Base-by-base conservation (phyloP, 1,284 basidiomycete genomes). In the Leccinum subrobustum region DNA sequence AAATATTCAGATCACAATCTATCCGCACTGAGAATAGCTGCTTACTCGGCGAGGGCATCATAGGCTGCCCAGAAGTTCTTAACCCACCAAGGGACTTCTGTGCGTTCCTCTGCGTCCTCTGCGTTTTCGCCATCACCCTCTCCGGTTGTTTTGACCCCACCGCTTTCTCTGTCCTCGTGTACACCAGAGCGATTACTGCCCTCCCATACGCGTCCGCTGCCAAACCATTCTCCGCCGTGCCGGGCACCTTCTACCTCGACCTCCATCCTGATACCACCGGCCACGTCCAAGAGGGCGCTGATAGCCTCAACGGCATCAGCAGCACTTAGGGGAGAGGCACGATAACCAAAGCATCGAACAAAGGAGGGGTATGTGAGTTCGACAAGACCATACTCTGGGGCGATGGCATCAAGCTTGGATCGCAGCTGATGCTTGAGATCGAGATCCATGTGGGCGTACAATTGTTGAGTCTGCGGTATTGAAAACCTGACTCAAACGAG, bases 311-410 rank as follows among this genome's bases (percentile, higher is more conserved):
- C 92, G 8, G 93, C 91, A 74, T 99, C 97, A 1, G 92, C 89
- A 0, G 97, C 96, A 4, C 93, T 95, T 20, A 99, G 77, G 0
- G 93, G 92, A 54, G 91, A 85, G 8, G 91, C 87, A 33, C 87
- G 87, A 75, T 95, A 98, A 2, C 97, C 97, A 72, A 86, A 96
- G 64, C 90, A 91, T 20, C 96, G 88, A 66, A 90, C 88, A 73
- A 99, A 99, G 3, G 95, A 98, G 0, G 93, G 89, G 73, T 96
- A 99, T 2, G 91, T 85, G 27, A 98, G 84, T 70, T 99, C 96
- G 57, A 96, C 85, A n/a, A 99, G 85, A 6, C 95, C 96, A 70
- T 98, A 98, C 73, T 98, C 96, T 0, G 96, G 96, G 4, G 95
- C 94, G 57, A 98, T 92, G 27, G 88, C 84, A 58, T 96, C 91